Percentiles rank a stretch among this genome's conserved stretches.
These are phyloP conservation scores for Monosporascus cannonballus DNA, from an alignment of 2,329 filamentous ascomycete species.

Conservation along the genomic window DNA sequence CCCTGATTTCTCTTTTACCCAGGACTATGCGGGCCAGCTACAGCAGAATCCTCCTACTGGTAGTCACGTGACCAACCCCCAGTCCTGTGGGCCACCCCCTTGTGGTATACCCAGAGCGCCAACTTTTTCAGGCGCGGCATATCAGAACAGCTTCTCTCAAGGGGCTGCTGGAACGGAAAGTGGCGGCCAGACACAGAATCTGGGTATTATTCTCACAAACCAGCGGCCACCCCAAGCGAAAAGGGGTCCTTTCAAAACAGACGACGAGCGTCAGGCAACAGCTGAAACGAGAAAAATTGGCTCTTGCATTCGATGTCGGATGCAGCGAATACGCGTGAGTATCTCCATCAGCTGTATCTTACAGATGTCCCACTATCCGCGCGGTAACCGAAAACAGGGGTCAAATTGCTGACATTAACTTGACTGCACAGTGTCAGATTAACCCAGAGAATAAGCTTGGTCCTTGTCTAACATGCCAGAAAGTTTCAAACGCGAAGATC, in stretches of 20 bases:
- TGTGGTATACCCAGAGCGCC: conserved; percentile 6
- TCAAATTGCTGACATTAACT: conserved; percentile 6
- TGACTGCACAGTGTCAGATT: conserved; percentile 41
- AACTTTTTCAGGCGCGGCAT: neutral
- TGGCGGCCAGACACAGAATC: conserved; percentile 13
- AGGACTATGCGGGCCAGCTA: conserved; percentile 18
- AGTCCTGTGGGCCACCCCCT: conserved; percentile 9
- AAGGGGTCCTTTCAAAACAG: conserved; percentile 50
- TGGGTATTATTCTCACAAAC: conserved; percentile 29
- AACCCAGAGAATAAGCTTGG: conserved; percentile 41
- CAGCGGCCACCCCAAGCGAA: conserved; percentile 32
- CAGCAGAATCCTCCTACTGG: conserved; percentile 14
- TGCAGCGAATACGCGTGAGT: conserved; percentile 57
- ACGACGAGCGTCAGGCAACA: conserved; percentile 45
- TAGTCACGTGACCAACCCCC: conserved; percentile 15
- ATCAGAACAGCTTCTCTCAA: conserved; percentile 6
- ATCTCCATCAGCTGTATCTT: neutral
- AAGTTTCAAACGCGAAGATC: conserved; percentile 42
- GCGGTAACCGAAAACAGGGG: neutral
- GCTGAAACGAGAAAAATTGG: conserved; percentile 52
- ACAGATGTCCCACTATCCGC: neutral
- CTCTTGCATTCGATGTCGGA: conserved; percentile 54
- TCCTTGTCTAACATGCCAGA: conserved; percentile 48
- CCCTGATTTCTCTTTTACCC: conserved; percentile 18
- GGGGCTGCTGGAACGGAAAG: conserved; percentile 13